Evolutionary conservation across 805 yeast genomes (phyloP).

Genomic region (Candida ovalis): DNA sequence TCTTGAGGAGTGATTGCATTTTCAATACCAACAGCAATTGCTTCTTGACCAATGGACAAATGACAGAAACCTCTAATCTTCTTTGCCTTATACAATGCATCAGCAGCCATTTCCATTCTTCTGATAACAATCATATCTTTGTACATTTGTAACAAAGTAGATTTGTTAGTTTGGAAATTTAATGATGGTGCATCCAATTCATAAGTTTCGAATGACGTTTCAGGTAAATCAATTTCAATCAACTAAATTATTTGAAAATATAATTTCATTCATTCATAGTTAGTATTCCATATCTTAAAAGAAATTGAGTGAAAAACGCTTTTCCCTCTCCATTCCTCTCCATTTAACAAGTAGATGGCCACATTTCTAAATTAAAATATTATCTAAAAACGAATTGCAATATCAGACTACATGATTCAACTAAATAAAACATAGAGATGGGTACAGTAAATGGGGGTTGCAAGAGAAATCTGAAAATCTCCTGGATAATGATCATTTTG

Average conservation of each 20-base stretch:
- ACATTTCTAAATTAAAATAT: too few relatives aligned
- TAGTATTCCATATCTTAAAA: too few relatives aligned
- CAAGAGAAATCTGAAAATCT: too few relatives aligned
- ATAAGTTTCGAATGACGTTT: conserved; percentile 81
- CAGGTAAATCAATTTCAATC: conserved; percentile 61
- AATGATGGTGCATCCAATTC: conserved; percentile 69
- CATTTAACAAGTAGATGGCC: too few relatives aligned
- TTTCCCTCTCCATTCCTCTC: too few relatives aligned
- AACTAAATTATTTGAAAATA: conserved; percentile 12
- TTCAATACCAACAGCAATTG: conserved; percentile 98
- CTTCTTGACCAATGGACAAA: conserved; percentile 97
- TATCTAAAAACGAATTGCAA: too few relatives aligned
- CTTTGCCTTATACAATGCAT: conserved; percentile 96
- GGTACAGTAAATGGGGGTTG: too few relatives aligned
- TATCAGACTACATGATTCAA: too few relatives aligned
- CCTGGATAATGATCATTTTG: too few relatives aligned
- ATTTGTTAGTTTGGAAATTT: conserved; percentile 75
- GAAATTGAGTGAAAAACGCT: too few relatives aligned
- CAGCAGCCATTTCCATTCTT: conserved; percentile 99
- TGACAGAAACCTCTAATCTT: conserved; percentile 99
- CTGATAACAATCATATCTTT: conserved; percentile 91
- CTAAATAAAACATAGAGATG: too few relatives aligned
- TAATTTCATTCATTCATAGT: too few relatives aligned
- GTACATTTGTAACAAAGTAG: conserved; percentile 83
- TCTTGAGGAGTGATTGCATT: conserved; percentile 83